Evolutionary conservation across 2,329 filamentous ascomycete genomes (phyloP), one percentile per base, ranked within the genome.

Genomic region (Trichoderma hamatum): DNA sequence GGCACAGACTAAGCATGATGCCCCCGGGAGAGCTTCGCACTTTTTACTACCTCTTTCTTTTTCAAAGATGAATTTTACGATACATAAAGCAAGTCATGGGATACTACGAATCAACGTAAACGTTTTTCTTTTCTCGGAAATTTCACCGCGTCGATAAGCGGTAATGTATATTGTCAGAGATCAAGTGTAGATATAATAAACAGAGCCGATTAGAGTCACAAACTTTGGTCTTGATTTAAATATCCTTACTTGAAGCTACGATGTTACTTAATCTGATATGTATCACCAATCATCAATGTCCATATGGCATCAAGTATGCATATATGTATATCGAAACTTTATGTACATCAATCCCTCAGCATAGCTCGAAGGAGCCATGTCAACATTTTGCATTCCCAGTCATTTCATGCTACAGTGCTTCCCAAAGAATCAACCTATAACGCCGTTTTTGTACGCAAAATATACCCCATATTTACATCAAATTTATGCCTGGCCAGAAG

Each of bases 1-100:
- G 86, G 85, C 14, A 70, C 70, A 3, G 60, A 75, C 19, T 76
- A 61, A 75, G 56, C 52, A 19, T 32, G 3, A 34, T 46, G 5
- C 19, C 21, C 6, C 19, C 19, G 13, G 19, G 21, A 9, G 34
- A n/a, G 7, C 39, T 9, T 59, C 3, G 24, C 21, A 16, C 26
- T 26, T 6, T 6, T 7, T 51, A 16, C 19, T 5, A 9, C 5
- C 14, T 32, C 21, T 36, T 59, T 16, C 2, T 49, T 13, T 49
- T 32, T 13, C 60, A n/a, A 9, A 9, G 13, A 21, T 19, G 19
- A 24, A 43, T 0, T 3, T 30, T 4, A 13, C 26, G 62, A 19
- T 16, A 3, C 19, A 3, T 19, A 46, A n/a, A 46, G 36, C 24
- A 46, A 51, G 32, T 7, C 21, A 36, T 36, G 46, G 21, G n/a